A percentile compares a stretch with the other conserved stretches of the same genome.
These are phyloP conservation scores for Colletotrichum cuscutae DNA, from an alignment of 2,329 filamentous ascomycete genomes.

Conservation along the genomic window DNA sequence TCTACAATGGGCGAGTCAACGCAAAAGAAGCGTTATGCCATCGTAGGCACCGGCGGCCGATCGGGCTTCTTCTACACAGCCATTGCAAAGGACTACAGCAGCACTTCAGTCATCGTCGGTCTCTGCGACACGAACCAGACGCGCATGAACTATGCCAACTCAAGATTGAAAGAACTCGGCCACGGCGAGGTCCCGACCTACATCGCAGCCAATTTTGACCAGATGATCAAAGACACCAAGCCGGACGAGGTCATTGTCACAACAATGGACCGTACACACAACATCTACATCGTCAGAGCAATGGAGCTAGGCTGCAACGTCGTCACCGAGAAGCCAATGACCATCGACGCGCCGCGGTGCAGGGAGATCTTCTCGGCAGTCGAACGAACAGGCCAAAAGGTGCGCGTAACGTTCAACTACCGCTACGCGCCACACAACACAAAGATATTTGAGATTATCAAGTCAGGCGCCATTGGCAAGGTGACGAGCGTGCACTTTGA, in stretches of 20 bases:
- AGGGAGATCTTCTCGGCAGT: conserved; percentile 65
- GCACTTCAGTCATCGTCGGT: conserved; percentile 62
- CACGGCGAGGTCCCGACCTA: conserved; percentile 63
- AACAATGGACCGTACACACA: conserved; percentile 71
- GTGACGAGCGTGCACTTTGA: conserved; percentile 60
- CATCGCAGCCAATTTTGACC: conserved; percentile 64
- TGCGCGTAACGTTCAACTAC: conserved; percentile 62
- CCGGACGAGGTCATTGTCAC: conserved; percentile 72
- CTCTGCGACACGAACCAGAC: conserved; percentile 71
- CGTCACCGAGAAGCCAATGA: conserved; percentile 64
- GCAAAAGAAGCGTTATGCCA: conserved; percentile 58
- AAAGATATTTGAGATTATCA: conserved; percentile 56
- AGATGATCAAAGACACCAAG: conserved; percentile 65
- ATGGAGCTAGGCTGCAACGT: conserved; percentile 61
- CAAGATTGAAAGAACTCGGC: conserved; percentile 56
- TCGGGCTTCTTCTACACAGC: conserved; percentile 71
- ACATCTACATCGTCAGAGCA: conserved; percentile 68
- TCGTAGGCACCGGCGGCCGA: conserved; percentile 68
- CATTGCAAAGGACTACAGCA: conserved; percentile 62
- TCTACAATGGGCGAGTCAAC: conserved; percentile 11
- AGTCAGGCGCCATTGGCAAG: conserved; percentile 55
- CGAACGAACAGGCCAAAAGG: conserved; percentile 52
- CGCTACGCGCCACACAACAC: conserved; percentile 63
- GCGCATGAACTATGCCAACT: conserved; percentile 66
- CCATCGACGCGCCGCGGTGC: conserved; percentile 62